phyloP scores from a whole-genome alignment of 1,139 yeast species.

The Meyerozyma elateridarum region DNA sequence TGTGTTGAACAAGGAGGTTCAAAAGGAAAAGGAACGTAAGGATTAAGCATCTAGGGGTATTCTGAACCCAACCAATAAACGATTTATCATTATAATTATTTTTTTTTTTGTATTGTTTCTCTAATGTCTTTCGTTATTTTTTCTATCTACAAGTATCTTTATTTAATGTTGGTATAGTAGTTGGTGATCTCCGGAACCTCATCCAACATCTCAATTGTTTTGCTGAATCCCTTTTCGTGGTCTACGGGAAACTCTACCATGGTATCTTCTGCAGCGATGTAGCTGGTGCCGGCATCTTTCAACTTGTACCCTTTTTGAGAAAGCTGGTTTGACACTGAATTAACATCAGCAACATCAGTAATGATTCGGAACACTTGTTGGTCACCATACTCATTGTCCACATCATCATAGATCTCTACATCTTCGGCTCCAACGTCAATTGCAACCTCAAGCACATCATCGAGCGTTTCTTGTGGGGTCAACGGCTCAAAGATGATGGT shows the following conservation, averaged over 20 bases:
- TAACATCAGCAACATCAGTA: slow-evolving; percentile 62
- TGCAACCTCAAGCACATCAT: slow-evolving; percentile 65
- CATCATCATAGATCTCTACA: slow-evolving; percentile 48
- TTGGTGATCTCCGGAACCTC: slow-evolving; percentile 79
- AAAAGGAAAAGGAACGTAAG: slow-evolving; percentile 23
- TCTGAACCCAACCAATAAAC: no score
- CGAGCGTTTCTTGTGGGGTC: slow-evolving; percentile 42
- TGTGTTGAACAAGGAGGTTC: slow-evolving; percentile 49
- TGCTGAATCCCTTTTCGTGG: slow-evolving; percentile 46
- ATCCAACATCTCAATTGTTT: slow-evolving; percentile 59
- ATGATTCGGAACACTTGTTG: slow-evolving; percentile 31
- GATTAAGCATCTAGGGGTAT: neutral
- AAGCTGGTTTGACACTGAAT: slow-evolving; percentile 55
- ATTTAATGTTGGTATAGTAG: slow-evolving; percentile 54
- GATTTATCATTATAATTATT: neutral
- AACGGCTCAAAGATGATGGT: slow-evolving; percentile 49
- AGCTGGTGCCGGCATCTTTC: slow-evolving; percentile 67
- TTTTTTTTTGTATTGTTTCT: neutral
- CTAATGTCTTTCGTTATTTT: neutral
- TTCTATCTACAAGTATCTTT: neutral
- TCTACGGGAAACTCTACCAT: slow-evolving; percentile 52
- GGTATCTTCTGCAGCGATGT: slow-evolving; percentile 59
- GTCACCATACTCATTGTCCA: slow-evolving; percentile 40
- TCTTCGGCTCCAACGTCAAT: slow-evolving; percentile 86
- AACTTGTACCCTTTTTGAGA: slow-evolving; percentile 54